A percentile compares a stretch with the other conserved stretches of the same genome.
These are phyloP conservation scores for Brassica incana DNA, from an alignment of 345 rosid species.

Conservation along the genomic window DNA sequence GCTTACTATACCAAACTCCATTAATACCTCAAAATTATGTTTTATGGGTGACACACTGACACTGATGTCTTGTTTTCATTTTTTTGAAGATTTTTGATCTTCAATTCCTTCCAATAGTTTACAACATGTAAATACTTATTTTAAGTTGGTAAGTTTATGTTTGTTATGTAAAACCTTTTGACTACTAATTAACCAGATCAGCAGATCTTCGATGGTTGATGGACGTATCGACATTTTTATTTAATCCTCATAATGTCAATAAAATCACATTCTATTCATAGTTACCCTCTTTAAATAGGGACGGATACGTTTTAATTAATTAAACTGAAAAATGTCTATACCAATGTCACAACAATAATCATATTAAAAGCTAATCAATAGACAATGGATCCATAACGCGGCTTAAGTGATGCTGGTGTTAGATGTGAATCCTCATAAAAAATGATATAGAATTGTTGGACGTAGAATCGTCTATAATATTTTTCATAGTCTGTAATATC, in stretches of 20 bases:
- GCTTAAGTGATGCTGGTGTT: no score
- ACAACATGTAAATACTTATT: not conserved
- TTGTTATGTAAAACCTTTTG: not conserved
- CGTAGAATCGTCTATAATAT: no score
- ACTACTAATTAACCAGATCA: not conserved
- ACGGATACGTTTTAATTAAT: not conserved
- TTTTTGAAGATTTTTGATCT: not conserved
- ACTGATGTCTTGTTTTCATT: not conserved
- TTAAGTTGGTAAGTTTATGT: not conserved
- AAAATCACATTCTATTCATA: not conserved
- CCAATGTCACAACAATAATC: no score
- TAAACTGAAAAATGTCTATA: no score
- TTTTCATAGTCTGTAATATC: no score
- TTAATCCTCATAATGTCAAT: not conserved
- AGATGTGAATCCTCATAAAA: no score
- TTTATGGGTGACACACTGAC: not conserved
- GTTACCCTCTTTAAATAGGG: not conserved
- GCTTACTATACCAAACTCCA: not conserved
- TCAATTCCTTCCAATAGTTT: not conserved
- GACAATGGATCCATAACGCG: no score
- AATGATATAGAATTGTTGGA: no score
- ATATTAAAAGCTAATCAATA: no score
- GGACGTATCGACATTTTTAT: not conserved
- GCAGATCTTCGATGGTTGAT: not conserved
- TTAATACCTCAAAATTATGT: slow-evolving; percentile 6